Evolutionary conservation across 805 yeast genomes (phyloP).

Genomic region (Saccharomycopsis fodiens): DNA sequence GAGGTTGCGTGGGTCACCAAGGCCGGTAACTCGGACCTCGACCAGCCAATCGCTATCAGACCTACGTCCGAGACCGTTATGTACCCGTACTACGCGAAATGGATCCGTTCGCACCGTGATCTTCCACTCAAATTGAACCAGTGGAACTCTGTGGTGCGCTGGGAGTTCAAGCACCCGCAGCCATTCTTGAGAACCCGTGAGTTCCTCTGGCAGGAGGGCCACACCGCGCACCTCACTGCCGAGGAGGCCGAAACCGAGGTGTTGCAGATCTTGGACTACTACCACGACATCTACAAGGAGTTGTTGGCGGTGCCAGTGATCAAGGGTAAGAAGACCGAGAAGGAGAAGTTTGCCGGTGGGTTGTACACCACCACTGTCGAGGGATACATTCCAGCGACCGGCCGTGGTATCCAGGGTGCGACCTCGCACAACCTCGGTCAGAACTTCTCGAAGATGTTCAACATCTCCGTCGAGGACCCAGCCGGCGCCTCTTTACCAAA

Average conservation of each 20-base stretch:
- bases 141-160: constrained; percentile 99
- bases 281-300: constrained; percentile 79
- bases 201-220: constrained; percentile 99
- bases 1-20: constrained; percentile 99
- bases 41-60: constrained; percentile 97
- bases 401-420: constrained; percentile 99
- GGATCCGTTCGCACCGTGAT: constrained; percentile 98
- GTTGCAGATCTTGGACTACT: constrained; percentile 74
- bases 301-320: constrained; percentile 95
- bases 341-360: constrained; percentile 98
- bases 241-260: constrained; percentile 84
- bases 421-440: constrained; percentile 97
- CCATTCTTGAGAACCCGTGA: constrained; percentile 98
- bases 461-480: constrained; percentile 92
- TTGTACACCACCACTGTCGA: constrained; percentile 91
- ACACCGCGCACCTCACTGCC: constrained; percentile 86
- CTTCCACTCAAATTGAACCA: constrained; percentile 93
- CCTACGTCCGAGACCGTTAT: constrained; percentile 99
- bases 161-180: constrained; percentile 99
- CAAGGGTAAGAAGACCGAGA: constrained; percentile 91
- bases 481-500: constrained; percentile 82
- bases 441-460: constrained; percentile 98
- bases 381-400: constrained; percentile 96
- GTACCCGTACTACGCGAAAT: constrained; percentile 98
- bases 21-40: constrained; percentile 91